Base-by-base conservation (phyloP, 495 filamentous ascomycete genomes). In the Trichoderma reesei region DNA sequence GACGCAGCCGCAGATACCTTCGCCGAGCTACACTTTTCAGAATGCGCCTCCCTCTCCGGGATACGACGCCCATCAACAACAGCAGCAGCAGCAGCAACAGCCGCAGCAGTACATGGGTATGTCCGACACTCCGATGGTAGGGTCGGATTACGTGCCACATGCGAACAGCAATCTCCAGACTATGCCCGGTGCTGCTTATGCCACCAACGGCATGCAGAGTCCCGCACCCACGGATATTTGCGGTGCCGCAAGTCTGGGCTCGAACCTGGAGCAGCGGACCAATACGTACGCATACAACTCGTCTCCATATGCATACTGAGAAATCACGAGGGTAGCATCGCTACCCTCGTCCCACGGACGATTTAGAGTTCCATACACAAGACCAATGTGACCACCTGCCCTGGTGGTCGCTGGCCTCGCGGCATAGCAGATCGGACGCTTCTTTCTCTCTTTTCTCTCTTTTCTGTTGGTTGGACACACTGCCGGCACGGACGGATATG, bases 261-360 rank as follows among this genome's bases (percentile, higher is more conserved):
- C 51, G 26, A 56, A 26, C 31, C 31, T 56, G 51, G 51, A 56
- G 18, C 51, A 56, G 51, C 51, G 51, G 20, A 31, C 51, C 34
- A 48, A 48, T 48, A 56, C 51, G 31, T 56, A 56, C 51, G 51
- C 51, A 56, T 56, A 56, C 51, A 56, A 56, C 51, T 56, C 51
- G 9, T 56, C 51, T 11, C 51, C 51, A 4, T 56, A 56, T 56
- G 51, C 51, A 31, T 56, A 56, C n/a, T 56, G n/a, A n/a, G n/a
- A 56, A 56, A 56, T 56, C 51, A 56, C 51, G 51, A 56, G 51
- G 37, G 51, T 56, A 34, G 51, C 31, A 56, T 20, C 18, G 20
- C 51, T n/a, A n/a, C n/a, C n/a, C 51, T 56, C 51, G 20, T 56
- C 3, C 51, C 4, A 8, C 51, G 34, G 51, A 3, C 31, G 3